Evolutionary conservation across 306 rosid species (phyloP), one percentile per base, ranked within the genome.

Genomic region (Acacia crassicarpa): DNA sequence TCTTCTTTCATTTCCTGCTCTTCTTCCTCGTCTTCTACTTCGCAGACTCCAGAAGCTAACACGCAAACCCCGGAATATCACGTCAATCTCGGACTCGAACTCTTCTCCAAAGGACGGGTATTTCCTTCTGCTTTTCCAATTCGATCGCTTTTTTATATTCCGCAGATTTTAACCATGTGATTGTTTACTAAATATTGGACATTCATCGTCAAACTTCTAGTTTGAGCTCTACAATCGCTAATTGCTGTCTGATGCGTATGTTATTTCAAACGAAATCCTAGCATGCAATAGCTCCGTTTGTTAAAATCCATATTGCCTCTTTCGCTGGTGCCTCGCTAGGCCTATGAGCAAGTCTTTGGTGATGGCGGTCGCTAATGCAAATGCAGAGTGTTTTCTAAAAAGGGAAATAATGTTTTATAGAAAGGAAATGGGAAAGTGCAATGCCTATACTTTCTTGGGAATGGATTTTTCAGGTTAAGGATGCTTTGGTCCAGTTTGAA

Each of bases 41-140:
- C 99, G 9, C 91, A 91, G 84, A 83, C 96, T 68, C 91, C 97
- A 59, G 92, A 90, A 85, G 74, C 92, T 62, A 80, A 84, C 49
- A 33, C 84, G 62, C 81, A 91, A 78, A 93, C 97, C 13, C 92
- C 98, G 25, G 98, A 93, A 86, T 89, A 94, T 69, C 90, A 87
- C 65, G 96, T 95, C 84, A 92, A 93, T 86, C 85, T 84, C 81
- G 99, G 99, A 70, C 99, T 95, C 88, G 84, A 92, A 79, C 96
- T 93, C 53, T 95, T 95, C 87, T 90, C 98, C 87, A 93, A 83
- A 89, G 99, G 99, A 77, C 86, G 93, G 97, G 99, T 95, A 80
- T 67, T 67, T 17, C 44, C 25, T 59, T 63, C 61, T 16, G 58
- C 32, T 68, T 38, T 68, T 67, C 19, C 23, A 11, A 14, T 49